Base-by-base conservation (phyloP, 768 basidiomycete genomes). In the Phanerochaete carnosa region DNA sequence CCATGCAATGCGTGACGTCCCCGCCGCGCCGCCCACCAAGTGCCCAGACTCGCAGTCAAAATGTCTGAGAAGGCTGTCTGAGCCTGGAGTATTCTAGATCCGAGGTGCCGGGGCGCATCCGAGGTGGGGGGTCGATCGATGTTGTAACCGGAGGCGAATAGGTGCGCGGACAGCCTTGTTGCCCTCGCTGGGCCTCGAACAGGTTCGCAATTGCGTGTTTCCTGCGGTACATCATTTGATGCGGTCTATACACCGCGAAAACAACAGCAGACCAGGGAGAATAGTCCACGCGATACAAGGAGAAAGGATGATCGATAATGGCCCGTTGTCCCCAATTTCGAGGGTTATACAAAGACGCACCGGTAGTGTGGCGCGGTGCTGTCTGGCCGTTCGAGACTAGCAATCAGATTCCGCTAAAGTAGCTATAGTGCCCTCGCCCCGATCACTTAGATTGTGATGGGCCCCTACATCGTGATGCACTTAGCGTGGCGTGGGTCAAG, bases 111-210 rank as follows among this genome's bases (percentile, higher is more conserved):
- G 33, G 83, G 65, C 33, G 65, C 62, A 26, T 77, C 77, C 6
- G 76, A 75, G 19, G 65, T 57, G 19, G 78, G 71, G 59, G 79
- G 76, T 43, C 39, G 39, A 69, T 79, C 74, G 32, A 81, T 77
- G 2, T 82, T 83, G 16, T 82, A 83, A 3, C 82, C 83, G 11
- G 82, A 83, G 32, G 83, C 77, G 67, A 79, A 80, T 65, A 83
- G 78, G 72, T 78, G 80, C 4, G 79, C 80, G 79, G 28, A 83
- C 74, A 7, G 81, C 82, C 60, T 82, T 72, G 30, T 80, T 82
- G 68, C 83, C 83, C 0, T 82, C 82, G 60, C 58, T 74, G 64
- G 15, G 66, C 64, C 65, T 85, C 82, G 67, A 80, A 85, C 5
- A 82, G 81, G 67, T 83, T 83, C 6, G 66, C 45, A 7, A 80